Evolutionary conservation across 495 filamentous ascomycete species (phyloP).

Genomic region (Neurospora sp.): DNA sequence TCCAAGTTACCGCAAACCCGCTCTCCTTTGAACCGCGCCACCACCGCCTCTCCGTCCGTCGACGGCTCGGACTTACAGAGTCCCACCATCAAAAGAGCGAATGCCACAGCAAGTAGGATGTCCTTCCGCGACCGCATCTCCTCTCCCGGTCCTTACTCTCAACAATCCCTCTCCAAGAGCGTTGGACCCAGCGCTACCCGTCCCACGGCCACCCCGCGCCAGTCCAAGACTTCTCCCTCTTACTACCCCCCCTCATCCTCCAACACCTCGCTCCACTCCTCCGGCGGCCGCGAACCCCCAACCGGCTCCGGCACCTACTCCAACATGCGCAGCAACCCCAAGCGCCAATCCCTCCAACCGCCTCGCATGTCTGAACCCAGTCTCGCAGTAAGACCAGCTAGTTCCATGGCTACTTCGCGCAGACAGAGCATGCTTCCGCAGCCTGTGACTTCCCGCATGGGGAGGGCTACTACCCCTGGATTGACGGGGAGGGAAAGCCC

Average conservation of each 20-base stretch:
- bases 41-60: conserved; percentile 30
- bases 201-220: not conserved
- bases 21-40: conserved; percentile 33
- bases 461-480: not conserved
- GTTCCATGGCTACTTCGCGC: conserved; percentile 32
- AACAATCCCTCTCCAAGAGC: conserved; percentile 17
- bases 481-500: conserved; percentile 28
- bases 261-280: not conserved
- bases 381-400: conserved; percentile 25
- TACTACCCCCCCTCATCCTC: not conserved
- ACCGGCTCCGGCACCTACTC: conserved; percentile 17
- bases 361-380: conserved; percentile 14
- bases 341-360: conserved; percentile 39
- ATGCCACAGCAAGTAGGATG: conserved; percentile 18
- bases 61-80: conserved; percentile 4
- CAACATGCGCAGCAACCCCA: conserved; percentile 23
- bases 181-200: not conserved
- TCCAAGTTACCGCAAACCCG: conserved; percentile 38
- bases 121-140: conserved; percentile 42
- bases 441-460: conserved; percentile 19
- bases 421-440: conserved; percentile 43
- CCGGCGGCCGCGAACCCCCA: conserved; percentile 14
- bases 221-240: not conserved
- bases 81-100: conserved; percentile 21
- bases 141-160: conserved; percentile 27